Evolutionary conservation across 495 filamentous ascomycete species (phyloP), one percentile per base, ranked within the genome.

Genomic region (Penicillium flavigenum): DNA sequence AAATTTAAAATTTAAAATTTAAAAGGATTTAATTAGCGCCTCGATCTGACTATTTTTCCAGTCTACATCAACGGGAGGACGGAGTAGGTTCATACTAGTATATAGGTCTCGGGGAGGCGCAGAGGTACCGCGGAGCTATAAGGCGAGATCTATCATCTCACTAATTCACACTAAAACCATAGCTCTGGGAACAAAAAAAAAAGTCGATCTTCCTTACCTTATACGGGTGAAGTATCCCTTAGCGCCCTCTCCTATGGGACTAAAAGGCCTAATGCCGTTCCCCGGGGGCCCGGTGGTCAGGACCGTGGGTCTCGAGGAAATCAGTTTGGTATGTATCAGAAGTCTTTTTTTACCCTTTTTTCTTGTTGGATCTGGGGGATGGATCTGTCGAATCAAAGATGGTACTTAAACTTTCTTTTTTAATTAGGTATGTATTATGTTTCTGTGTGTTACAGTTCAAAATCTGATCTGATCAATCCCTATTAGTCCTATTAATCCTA

Each of bases 81-180:
- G 22, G 22, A 31, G 29, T 31, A 31, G 29, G 11, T 34, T 34
- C 31, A 34, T 12, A 14, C 31, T 31, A 31, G 29, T 31, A 31
- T 29, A 22, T 47, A n/a, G 31, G 47, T 57, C 51, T 58, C 59
- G 57, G 51, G 63, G 55, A 63, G 59, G 57, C 54, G 47, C 57
- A 64, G 65, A 63, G 66, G 51, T 17, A 47, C 44, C 44, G 44
- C 26, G 22, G 22, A 22, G 16, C 61, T 47, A 55, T 39, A 59
- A 63, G 38, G 60, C 62, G 66, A 75, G 74, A 77, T 77, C 74
- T 75, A 77, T 77, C 72, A 74, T 73, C 73, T 74, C 65, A 71
- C 68, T 70, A 71, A 69, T 56, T 65, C 63, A 46, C 70, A 72
- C 74, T 72, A 72, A 72, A 68, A 71, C 71, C 74, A 77, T 60